phyloP scores from a whole-genome alignment of 371 early-diverging fungal species.

The Fennellomyces sp. region DNA sequence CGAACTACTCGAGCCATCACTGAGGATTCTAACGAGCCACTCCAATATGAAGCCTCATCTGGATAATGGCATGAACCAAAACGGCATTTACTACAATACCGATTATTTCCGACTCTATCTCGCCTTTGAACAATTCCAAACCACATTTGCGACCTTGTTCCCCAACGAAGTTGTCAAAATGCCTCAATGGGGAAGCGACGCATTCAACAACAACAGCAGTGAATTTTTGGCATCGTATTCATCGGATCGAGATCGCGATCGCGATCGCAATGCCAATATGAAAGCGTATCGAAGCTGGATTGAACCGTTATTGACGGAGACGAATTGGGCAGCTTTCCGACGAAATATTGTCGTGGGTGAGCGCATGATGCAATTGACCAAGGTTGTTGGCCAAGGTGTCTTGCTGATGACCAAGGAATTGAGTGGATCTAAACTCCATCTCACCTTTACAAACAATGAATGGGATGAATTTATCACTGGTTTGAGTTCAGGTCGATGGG shows the following conservation, averaged over 20 bases:
- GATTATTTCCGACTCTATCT: slow-evolving; percentile 51
- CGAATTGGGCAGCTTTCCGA: slow-evolving; percentile 55
- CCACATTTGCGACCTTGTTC: slow-evolving; percentile 35
- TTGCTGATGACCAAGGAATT: slow-evolving; percentile 53
- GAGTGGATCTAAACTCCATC: slow-evolving; percentile 49
- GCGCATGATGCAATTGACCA: slow-evolving; percentile 49
- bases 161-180: slow-evolving; percentile 30
- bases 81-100: slow-evolving; percentile 56
- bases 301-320: slow-evolving; percentile 42
- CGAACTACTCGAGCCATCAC: slow-evolving; percentile 31
- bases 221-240: slow-evolving; percentile 1
- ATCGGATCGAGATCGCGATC: slow-evolving; percentile 34
- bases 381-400: slow-evolving; percentile 45
- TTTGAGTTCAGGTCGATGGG: slow-evolving; percentile 35
- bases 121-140: slow-evolving; percentile 54
- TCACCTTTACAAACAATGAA: slow-evolving; percentile 55
- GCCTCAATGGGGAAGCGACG: slow-evolving; percentile 7
- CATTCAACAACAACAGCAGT: slow-evolving; percentile 2
- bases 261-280: slow-evolving; percentile 50
- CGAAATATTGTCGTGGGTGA: slow-evolving; percentile 55
- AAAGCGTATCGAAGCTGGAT: slow-evolving; percentile 48
- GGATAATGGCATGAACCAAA: slow-evolving; percentile 57
- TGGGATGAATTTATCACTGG: slow-evolving; percentile 55
- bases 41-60: slow-evolving; percentile 54
- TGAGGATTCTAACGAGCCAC: slow-evolving; percentile 37